A percentile compares a stretch with the other conserved stretches of the same genome.
phyloP scores from a whole-genome alignment of 495 filamentous ascomycete genomes.

The Massariosphaeria phaeospora region DNA sequence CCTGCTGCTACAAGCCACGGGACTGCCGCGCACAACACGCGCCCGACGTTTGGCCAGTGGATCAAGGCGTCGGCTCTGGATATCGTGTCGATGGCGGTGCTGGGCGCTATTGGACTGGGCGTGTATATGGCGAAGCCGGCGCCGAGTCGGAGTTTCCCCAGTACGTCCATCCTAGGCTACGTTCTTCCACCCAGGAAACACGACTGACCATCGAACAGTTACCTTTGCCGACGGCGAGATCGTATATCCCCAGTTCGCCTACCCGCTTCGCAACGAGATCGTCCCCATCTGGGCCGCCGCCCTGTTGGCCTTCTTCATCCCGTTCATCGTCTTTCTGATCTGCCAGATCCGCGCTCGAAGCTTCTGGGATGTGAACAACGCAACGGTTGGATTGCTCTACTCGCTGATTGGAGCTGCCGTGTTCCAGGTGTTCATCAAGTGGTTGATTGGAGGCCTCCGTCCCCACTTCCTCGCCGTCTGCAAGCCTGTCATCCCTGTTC shows the following conservation, averaged over 20 bases:
- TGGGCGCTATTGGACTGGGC: conserved; percentile 55
- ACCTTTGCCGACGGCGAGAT: conserved; percentile 55
- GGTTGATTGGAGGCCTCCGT: conserved; percentile 47
- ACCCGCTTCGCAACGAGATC: conserved; percentile 58
- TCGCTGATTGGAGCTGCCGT: conserved; percentile 53
- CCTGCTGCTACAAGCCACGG: conserved; percentile 4
- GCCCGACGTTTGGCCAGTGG: conserved; percentile 52
- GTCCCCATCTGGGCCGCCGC: conserved; percentile 58
- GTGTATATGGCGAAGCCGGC: conserved; percentile 57
- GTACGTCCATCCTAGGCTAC: neutral
- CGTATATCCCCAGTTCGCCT: conserved; percentile 57
- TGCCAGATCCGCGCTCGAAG: conserved; percentile 55
- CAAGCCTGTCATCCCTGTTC: conserved; percentile 40
- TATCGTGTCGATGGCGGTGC: conserved; percentile 51
- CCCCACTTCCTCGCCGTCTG: conserved; percentile 53
- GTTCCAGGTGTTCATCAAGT: conserved; percentile 54
- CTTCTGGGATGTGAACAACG: conserved; percentile 66
- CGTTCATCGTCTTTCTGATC: conserved; percentile 47
- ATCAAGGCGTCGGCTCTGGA: conserved; percentile 55
- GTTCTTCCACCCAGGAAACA: neutral
- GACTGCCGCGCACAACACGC: conserved; percentile 20
- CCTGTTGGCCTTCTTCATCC: conserved; percentile 51
- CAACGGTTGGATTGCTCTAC: conserved; percentile 56
- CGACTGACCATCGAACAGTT: conserved; percentile 33
- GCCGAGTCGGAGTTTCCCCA: conserved; percentile 52